A percentile compares a stretch with the other conserved stretches of the same genome.
These are phyloP conservation scores for Aspergillus fructus DNA, from an alignment of 2,329 filamentous ascomycete species.

Conservation along the genomic window DNA sequence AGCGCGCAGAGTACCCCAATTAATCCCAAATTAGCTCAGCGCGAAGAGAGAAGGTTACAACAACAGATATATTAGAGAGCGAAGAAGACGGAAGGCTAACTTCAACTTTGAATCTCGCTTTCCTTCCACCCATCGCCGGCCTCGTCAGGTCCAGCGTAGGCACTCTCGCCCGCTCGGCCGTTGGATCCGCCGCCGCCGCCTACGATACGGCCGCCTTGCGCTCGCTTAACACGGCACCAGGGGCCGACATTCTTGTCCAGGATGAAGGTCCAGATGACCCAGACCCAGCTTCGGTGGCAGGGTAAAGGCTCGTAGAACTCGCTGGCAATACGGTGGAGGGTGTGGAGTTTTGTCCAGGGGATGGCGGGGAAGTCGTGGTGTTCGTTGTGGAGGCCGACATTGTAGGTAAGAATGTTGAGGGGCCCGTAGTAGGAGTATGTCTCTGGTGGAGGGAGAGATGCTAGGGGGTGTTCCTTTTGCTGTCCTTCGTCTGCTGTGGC, in stretches of 20 bases:
- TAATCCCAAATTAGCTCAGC: neutral
- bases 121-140: slow-evolving; percentile 64
- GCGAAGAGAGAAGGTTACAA: too few relatives aligned
- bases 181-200: slow-evolving; percentile 34
- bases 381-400: slow-evolving; percentile 96
- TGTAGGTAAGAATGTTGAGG: slow-evolving; percentile 91
- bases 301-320: slow-evolving; percentile 93
- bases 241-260: slow-evolving; percentile 85
- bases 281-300: slow-evolving; percentile 83
- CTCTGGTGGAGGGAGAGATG: slow-evolving; percentile 73
- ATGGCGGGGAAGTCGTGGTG: slow-evolving; percentile 98
- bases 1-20: neutral
- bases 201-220: slow-evolving; percentile 68
- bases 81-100: neutral
- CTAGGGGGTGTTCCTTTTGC: slow-evolving; percentile 51
- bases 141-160: slow-evolving; percentile 45
- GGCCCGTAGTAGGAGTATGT: slow-evolving; percentile 97
- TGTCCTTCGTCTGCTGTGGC: slow-evolving; percentile 13
- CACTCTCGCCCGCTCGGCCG: slow-evolving; percentile 46
- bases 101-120: slow-evolving; percentile 64
- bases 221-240: slow-evolving; percentile 89
- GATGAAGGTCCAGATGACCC: slow-evolving; percentile 95
- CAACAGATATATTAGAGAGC: neutral
- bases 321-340: slow-evolving; percentile 73
- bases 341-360: slow-evolving; percentile 84